Conservation (phyloP, 805 yeast species). For the Monosporozyma siamensis region DNA sequence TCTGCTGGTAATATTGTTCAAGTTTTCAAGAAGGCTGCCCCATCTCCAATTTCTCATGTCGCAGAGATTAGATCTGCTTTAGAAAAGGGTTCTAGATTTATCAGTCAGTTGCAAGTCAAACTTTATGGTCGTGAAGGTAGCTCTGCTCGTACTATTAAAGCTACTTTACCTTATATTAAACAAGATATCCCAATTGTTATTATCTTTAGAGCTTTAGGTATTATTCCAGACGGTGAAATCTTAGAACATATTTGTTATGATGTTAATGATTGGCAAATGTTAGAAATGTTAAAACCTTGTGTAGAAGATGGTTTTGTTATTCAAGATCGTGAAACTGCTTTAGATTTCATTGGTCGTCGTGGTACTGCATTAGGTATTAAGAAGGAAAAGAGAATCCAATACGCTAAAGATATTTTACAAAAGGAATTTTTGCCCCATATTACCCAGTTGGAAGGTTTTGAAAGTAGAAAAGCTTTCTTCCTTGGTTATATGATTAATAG, state of each 20-base stretch:
- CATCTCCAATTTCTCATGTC: constrained; percentile 89
- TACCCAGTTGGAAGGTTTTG: constrained; percentile 94
- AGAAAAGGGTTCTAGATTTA: constrained; percentile 94
- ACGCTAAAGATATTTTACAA: constrained; percentile 92
- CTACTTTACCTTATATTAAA: constrained; percentile 91
- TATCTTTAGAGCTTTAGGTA: constrained; percentile 95
- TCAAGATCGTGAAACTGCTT: constrained; percentile 95
- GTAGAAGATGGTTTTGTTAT: constrained; percentile 98
- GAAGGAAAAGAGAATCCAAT: constrained; percentile 95
- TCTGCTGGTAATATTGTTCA: constrained; percentile 98
- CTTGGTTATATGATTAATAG: constrained; percentile 97
- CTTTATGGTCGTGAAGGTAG: constrained; percentile 73
- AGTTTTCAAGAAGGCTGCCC: constrained; percentile 95
- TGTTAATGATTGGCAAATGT: constrained; percentile 98
- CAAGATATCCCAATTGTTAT: constrained; percentile 95
- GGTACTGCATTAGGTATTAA: constrained; percentile 93
- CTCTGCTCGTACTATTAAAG: constrained; percentile 77
- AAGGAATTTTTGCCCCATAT: constrained; percentile 95
- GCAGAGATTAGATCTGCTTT: constrained; percentile 96
- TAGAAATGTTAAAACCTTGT: constrained; percentile 97
- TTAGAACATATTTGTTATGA: constrained; percentile 97
- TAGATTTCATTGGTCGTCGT: constrained; percentile 97
- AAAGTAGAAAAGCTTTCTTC: constrained; percentile 92
- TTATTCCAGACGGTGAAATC: constrained; percentile 98
- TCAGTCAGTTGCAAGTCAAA: constrained; percentile 89